A percentile compares a stretch with the other conserved stretches of the same genome.
These are phyloP conservation scores for Ilyonectria destructans DNA, from an alignment of 2,329 filamentous ascomycete genomes.

Conservation along the genomic window DNA sequence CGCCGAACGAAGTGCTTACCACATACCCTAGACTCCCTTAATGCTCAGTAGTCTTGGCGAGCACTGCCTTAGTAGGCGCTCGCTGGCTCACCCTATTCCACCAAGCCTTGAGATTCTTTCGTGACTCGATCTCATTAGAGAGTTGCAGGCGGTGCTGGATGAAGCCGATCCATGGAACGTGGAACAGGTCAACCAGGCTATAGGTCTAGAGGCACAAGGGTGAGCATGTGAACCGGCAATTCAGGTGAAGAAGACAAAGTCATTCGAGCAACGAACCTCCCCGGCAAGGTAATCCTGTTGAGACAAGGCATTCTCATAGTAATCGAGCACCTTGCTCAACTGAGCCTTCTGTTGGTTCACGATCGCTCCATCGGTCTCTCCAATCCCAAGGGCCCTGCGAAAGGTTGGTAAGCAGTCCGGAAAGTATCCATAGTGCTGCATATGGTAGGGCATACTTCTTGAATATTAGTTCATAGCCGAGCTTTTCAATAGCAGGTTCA, in stretches of 20 bases:
- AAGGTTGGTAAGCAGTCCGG: neutral
- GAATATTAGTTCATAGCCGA: constrained; percentile 15
- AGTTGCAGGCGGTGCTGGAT: neutral
- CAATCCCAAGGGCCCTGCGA: constrained; percentile 3
- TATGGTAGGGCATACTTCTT: neutral
- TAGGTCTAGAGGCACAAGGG: neutral
- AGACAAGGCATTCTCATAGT: neutral
- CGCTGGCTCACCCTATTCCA: constrained; percentile 4
- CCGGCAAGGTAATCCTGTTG: neutral
- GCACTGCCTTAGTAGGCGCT: neutral
- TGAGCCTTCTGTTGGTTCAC: constrained; percentile 2
- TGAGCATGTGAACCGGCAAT: neutral
- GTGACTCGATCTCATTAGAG: neutral
- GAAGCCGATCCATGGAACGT: constrained; percentile 13
- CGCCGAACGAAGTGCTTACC: neutral
- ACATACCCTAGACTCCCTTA: neutral
- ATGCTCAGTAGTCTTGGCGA: neutral
- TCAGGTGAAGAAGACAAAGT: neutral
- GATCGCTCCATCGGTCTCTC: neutral
- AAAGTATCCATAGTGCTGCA: neutral
- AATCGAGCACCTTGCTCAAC: neutral
- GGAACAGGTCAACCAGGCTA: constrained; percentile 17
- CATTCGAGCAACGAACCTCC: neutral
- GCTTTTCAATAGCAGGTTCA: constrained; percentile 1
- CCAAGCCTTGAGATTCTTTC: neutral